Percentiles rank a stretch among this genome's conserved stretches.
Conservation (phyloP, 768 basidiomycete genomes). For the Termitomyces sp. region DNA sequence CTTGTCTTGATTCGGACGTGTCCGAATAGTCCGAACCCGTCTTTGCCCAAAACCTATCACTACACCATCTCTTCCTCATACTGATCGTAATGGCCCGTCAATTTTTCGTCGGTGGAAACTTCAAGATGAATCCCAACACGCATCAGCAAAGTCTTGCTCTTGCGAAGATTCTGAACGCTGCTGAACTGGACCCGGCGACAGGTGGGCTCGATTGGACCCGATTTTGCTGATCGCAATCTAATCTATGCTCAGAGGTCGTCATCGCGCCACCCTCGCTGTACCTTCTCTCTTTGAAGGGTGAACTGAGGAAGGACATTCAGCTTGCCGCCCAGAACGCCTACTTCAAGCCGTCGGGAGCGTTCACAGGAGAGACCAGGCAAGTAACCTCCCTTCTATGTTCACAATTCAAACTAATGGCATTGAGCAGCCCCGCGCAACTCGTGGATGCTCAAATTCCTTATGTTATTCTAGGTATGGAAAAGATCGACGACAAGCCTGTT, state of each 20-base stretch:
- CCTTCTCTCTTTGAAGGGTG: conserved; percentile 66
- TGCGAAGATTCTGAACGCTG: conserved; percentile 69
- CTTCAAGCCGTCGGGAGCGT: conserved; percentile 81
- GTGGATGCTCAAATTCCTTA: conserved; percentile 84
- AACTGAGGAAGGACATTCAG: conserved; percentile 62
- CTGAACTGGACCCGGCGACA: conserved; percentile 69
- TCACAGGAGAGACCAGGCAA: conserved; percentile 95
- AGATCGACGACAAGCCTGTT: neutral
- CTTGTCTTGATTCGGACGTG: neutral
- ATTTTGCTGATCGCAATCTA: conserved; percentile 13
- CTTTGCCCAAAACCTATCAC: neutral
- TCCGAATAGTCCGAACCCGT: neutral
- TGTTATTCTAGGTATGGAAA: conserved; percentile 76
- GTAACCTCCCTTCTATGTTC: conserved; percentile 12
- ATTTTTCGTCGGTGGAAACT: conserved; percentile 97
- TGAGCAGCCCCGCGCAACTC: conserved; percentile 72
- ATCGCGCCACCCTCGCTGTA: conserved; percentile 91
- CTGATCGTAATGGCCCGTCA: conserved; percentile 58
- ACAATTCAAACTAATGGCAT: neutral
- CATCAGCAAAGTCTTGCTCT: conserved; percentile 62
- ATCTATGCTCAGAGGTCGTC: conserved; percentile 70
- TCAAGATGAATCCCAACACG: conserved; percentile 92
- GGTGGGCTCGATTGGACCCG: conserved; percentile 41
- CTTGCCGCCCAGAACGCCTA: conserved; percentile 93
- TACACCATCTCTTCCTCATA: conserved; percentile 8